Evolutionary conservation across 2,329 filamentous ascomycete genomes (phyloP), one percentile per base, ranked within the genome.

Genomic region (Pyricularia pennisetigena): DNA sequence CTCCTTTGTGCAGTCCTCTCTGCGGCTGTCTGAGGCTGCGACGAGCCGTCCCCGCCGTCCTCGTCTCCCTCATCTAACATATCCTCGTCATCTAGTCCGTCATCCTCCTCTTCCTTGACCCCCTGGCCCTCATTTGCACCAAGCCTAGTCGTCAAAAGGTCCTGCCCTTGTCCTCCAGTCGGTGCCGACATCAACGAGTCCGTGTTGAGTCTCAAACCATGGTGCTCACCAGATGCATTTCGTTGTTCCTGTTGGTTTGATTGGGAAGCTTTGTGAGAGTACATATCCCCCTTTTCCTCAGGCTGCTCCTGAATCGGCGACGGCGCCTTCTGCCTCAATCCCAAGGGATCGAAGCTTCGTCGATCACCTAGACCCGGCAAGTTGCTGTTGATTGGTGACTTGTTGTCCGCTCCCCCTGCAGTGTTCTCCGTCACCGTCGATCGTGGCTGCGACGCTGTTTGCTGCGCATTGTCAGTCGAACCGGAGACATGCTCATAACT

Each of bases 381-480:
- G 30, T 26, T 66, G 64, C 35, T 67, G 65, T 26, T 61, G 65
- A 49, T 59, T 4, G 35, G 49, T 35, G 29, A 32, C 29, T 35
- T 64, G 63, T 64, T 72, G 70, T 90, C 91, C 71, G 93, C 81
- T 32, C 87, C 87, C 64, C 93, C 82, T 32, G 84, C 81, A 74
- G 76, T 77, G 65, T 20, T 26, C 64, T 74, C 76, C 49, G 77
- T 74, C 65, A 74, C 75, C 69, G 75, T 76, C 49, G 77, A 77
- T 62, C 79, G 78, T 66, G 78, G 78, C 73, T 79, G 78, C 67
- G 78, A 49, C 24, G 54, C 65, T 24, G 29, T 35, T 59, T 62
- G 65, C 64, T 61, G 59, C 35, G 65, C 30, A 49, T 75, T 77
- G 71, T 77, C 77, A 69, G 75, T 74, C 49, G 78, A 74, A 68